Percentiles rank a stretch among this genome's conserved stretches.
These are phyloP conservation scores for Termitomyces sp. DNA, from an alignment of 768 basidiomycete genomes.

Conservation along the genomic window DNA sequence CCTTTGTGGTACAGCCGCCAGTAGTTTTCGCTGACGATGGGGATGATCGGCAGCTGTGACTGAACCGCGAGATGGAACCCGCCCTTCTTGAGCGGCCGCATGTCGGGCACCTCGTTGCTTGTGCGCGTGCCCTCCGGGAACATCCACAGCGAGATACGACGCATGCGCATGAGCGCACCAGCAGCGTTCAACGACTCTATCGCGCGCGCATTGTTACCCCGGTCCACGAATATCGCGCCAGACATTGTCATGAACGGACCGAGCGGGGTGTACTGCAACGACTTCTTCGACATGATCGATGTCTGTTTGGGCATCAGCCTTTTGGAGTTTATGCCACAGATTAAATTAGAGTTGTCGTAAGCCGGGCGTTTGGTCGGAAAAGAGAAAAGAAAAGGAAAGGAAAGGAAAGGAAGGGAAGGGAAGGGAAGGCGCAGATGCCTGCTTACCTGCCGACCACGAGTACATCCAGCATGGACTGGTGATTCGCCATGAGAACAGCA, in stretches of 20 bases:
- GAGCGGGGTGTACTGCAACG: conserved; percentile 80
- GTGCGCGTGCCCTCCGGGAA: conserved; percentile 96
- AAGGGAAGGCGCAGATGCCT: conserved; percentile 2
- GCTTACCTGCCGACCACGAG: conserved; percentile 74
- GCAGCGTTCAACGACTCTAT: conserved; percentile 72
- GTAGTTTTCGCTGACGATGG: conserved; percentile 93
- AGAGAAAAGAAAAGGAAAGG: too few relatives aligned
- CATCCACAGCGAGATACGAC: conserved; percentile 79
- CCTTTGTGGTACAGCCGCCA: conserved; percentile 79
- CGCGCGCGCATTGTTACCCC: conserved; percentile 73
- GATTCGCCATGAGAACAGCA: conserved; percentile 79
- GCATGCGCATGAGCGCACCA: conserved; percentile 69
- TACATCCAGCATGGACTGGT: conserved; percentile 92
- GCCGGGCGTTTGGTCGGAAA: neutral
- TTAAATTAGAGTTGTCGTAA: neutral
- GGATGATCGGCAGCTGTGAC: conserved; percentile 85
- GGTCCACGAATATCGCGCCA: conserved; percentile 88
- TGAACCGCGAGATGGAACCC: conserved; percentile 95
- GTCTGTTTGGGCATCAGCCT: conserved; percentile 81
- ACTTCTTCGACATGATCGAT: conserved; percentile 91
- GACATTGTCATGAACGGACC: conserved; percentile 90
- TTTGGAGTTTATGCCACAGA: neutral
- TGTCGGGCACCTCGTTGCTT: conserved; percentile 51
- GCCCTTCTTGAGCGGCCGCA: conserved; percentile 95
- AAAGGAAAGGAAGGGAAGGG: neutral